Evolutionary conservation across 257 asterid genomes (phyloP), one percentile per base, ranked within the genome.

Genomic region (Coffea canephora): DNA sequence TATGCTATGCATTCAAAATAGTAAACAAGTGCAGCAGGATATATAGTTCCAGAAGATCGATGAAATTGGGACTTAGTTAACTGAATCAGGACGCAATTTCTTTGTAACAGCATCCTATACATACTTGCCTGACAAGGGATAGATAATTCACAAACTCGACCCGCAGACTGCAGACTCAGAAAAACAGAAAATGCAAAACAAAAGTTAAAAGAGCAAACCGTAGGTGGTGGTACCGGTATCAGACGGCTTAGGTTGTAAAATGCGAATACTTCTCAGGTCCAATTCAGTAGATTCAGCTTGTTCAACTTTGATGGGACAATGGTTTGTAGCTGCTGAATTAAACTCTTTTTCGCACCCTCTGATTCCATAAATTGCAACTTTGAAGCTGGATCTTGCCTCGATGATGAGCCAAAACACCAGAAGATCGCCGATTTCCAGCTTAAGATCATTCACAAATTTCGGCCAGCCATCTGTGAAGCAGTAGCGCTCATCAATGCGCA

Each of bases 401-500:
- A 19, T 15, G 16, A 72, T 55, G 39, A 27, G 67, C 84, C 49
- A 46, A 55, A 87, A 87, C 34, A 85, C 76, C 66, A 87, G 70
- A 81, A 85, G 73, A 15, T 83, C 80, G 13, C 71, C 71, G 8
- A 23, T 57, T 23, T 66, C 39, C 25, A 87, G 71, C 39, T 52
- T 66, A 49, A 75, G 67, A 49, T 83, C 87, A 61, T 69, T 59
- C 19, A 67, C 82, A 72, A 87, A 87, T 25, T 76, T 49, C 10
- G 50, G 65, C 87, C 88, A 87, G 15, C 88, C 88, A 9, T 48
- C 25, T 9, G 83, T 76, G 41, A 85, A 87, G 74, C 66, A 78
- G 49, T 65, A 49, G 15, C 48, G 34, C 18, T 69, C 82, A 9
- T 67, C 83, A 16, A 57, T 64, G 6, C 27, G 36, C 39, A 83